These are phyloP conservation scores for Suillus placidus DNA, from an alignment of 768 basidiomycete genomes.

Conservation along the genomic window DNA sequence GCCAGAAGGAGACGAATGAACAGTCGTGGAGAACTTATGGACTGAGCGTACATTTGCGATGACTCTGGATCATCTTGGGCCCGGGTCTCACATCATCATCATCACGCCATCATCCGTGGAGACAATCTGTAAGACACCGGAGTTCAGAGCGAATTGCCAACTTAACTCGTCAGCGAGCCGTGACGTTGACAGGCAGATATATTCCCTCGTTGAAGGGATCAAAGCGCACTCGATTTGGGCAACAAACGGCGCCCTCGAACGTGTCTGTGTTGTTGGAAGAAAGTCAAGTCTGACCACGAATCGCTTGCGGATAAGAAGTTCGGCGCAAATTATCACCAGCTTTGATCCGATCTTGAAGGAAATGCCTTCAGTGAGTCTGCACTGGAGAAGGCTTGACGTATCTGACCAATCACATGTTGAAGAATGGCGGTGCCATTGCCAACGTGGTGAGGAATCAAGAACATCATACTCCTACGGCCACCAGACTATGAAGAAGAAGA, in stretches of 20 bases:
- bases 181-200: not conserved
- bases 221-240: slow-evolving; percentile 28
- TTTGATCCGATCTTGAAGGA: slow-evolving; percentile 28
- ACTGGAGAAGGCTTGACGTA: slow-evolving; percentile 22
- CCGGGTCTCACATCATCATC: not conserved
- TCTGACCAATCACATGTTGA: slow-evolving; percentile 23
- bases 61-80: not conserved
- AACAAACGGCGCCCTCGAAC: slow-evolving; percentile 10
- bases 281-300: slow-evolving; percentile 15
- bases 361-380: slow-evolving; percentile 9
- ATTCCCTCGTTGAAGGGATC: not conserved
- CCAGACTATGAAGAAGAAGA: not conserved
- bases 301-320: slow-evolving; percentile 2
- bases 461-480: slow-evolving; percentile 28
- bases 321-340: slow-evolving; percentile 8
- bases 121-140: not conserved
- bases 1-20: not conserved
- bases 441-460: slow-evolving; percentile 14
- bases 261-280: slow-evolving; percentile 13
- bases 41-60: not conserved
- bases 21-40: not conserved
- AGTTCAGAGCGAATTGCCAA: not conserved
- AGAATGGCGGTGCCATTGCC: slow-evolving; percentile 25
- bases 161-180: not conserved
- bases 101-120: not conserved